Percentiles rank a stretch among this genome's conserved stretches.
These are phyloP conservation scores for Halenospora varia DNA, from an alignment of 495 filamentous ascomycete species.

Conservation along the genomic window DNA sequence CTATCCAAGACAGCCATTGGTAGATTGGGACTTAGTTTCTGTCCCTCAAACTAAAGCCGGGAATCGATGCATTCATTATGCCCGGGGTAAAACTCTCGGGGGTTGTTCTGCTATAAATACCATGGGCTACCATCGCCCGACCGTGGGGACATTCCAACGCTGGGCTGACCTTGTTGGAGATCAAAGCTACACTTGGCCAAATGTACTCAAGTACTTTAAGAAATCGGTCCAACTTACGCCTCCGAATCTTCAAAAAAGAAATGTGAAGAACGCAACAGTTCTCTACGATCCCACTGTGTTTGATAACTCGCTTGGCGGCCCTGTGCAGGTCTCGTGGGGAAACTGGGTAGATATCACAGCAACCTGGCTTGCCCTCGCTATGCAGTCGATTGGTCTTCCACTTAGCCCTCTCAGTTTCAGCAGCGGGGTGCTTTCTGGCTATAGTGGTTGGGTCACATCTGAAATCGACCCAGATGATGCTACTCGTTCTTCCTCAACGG, in stretches of 20 bases:
- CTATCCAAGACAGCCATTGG: constrained; percentile 6
- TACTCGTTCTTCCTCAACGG: constrained; percentile 33
- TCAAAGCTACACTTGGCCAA: constrained; percentile 47
- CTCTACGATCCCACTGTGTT: constrained; percentile 37
- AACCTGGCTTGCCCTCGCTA: constrained; percentile 31
- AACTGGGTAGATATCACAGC: constrained; percentile 35
- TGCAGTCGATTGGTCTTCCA: constrained; percentile 32
- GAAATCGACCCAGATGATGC: constrained; percentile 33
- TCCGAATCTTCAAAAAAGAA: constrained; percentile 34
- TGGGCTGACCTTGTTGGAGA: constrained; percentile 60
- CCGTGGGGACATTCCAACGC: constrained; percentile 38
- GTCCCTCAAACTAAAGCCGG: constrained; percentile 47
- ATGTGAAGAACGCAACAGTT: constrained; percentile 40
- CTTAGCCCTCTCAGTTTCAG: constrained; percentile 34
- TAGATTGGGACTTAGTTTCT: constrained; percentile 47
- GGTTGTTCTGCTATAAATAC: constrained; percentile 26
- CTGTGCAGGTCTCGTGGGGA: constrained; percentile 46
- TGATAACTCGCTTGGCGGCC: constrained; percentile 32
- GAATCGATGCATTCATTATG: constrained; percentile 21
- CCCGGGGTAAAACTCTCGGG: constrained; percentile 28
- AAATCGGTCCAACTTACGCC: constrained; percentile 43
- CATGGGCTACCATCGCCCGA: constrained; percentile 32
- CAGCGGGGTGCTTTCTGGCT: constrained; percentile 36
- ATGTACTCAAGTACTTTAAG: constrained; percentile 51
- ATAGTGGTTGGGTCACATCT: constrained; percentile 32